Conservation (phyloP, 2,329 filamentous ascomycete genomes). For the Penicillium sp. region DNA sequence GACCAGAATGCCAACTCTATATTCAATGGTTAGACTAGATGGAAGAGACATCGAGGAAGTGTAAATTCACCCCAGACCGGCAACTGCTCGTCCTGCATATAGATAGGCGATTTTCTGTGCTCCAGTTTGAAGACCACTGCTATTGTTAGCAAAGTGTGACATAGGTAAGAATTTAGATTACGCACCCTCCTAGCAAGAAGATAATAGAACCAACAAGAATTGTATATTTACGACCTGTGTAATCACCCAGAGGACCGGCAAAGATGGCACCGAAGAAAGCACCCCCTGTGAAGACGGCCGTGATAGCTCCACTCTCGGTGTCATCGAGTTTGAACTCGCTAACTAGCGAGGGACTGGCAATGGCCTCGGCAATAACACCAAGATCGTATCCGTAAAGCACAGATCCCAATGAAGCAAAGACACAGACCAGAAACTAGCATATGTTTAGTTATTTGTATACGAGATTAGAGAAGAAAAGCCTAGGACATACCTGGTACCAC, state of each 20-base stretch:
- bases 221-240: constrained; percentile 66
- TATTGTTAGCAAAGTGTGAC: neutral
- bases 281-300: constrained; percentile 74
- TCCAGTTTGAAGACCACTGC: constrained; percentile 63
- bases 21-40: neutral
- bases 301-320: constrained; percentile 61
- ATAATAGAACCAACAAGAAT: constrained; percentile 68
- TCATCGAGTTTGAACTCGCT: constrained; percentile 27
- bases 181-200: constrained; percentile 66
- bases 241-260: constrained; percentile 63
- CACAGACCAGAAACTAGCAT: constrained; percentile 53
- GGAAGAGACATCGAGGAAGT: constrained; percentile 25
- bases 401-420: constrained; percentile 59
- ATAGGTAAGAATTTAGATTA: neutral
- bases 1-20: constrained; percentile 54
- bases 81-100: constrained; percentile 67
- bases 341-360: constrained; percentile 39
- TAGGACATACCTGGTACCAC: constrained; percentile 52
- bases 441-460: neutral
- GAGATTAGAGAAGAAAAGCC: neutral
- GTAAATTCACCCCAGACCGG: constrained; percentile 49
- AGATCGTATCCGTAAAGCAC: constrained; percentile 60
- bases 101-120: constrained; percentile 61
- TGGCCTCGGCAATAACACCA: constrained; percentile 59
- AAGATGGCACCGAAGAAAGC: constrained; percentile 68